Conservation (phyloP, 176 grass and related monocot species). For the Bromus sterilis region DNA sequence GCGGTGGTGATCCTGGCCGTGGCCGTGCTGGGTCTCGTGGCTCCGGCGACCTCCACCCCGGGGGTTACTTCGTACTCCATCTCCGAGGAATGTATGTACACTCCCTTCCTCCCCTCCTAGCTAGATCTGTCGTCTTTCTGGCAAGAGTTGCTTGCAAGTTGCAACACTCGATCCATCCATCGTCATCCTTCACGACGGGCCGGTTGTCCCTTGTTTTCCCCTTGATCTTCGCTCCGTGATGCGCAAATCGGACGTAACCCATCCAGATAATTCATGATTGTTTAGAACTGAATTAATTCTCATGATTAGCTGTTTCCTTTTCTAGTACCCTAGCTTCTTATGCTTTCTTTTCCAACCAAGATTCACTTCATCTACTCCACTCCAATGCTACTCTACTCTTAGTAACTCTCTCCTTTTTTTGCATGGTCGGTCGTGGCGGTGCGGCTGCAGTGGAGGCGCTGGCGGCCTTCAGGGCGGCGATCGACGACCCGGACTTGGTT, state of each 20-base stretch:
- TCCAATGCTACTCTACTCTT: too few relatives aligned
- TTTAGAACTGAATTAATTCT: neutral
- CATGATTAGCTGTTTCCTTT: neutral
- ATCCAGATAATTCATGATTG: neutral
- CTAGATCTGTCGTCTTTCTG: neutral
- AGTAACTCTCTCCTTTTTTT: neutral
- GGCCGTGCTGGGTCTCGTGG: neutral
- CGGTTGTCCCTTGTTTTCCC: neutral
- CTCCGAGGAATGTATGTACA: conserved; percentile 3
- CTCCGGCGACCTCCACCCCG: neutral
- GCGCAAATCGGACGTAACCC: neutral
- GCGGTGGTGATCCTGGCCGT: neutral
- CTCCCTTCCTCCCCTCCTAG: neutral
- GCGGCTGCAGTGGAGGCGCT: conserved; percentile 47
- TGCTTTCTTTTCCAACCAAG: neutral
- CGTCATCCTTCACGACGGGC: neutral
- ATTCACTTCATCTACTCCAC: neutral
- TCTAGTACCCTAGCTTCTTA: neutral
- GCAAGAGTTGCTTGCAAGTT: neutral
- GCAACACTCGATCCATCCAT: neutral
- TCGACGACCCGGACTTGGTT: conserved; percentile 43
- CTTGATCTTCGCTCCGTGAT: neutral
- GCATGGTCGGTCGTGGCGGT: neutral
- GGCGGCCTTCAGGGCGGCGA: conserved; percentile 47
- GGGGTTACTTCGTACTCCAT: neutral